A percentile compares a stretch with the other conserved stretches of the same genome.
These are phyloP conservation scores for Adenanthera pavonina DNA, from an alignment of 306 rosid genomes.

Conservation along the genomic window DNA sequence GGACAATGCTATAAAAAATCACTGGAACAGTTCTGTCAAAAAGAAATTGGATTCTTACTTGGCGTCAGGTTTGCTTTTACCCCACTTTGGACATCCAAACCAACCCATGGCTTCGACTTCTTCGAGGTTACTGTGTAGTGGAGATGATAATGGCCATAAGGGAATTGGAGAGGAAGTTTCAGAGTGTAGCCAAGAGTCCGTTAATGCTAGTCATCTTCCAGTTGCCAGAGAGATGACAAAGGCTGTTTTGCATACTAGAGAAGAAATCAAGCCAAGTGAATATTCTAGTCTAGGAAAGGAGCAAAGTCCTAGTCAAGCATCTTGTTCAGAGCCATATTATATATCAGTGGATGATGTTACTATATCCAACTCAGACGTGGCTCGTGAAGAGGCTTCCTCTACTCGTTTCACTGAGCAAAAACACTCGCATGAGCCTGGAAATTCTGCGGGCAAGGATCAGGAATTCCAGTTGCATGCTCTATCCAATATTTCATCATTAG, in stretches of 20 bases:
- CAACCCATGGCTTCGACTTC: slow-evolving; percentile 63
- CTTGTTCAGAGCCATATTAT: slow-evolving; percentile 75
- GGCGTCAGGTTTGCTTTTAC: slow-evolving; percentile 87
- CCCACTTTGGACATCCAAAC: slow-evolving; percentile 60
- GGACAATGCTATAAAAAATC: slow-evolving; percentile 98
- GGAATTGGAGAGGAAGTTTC: slow-evolving; percentile 76
- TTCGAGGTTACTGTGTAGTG: slow-evolving; percentile 69
- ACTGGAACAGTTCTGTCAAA: slow-evolving; percentile 99
- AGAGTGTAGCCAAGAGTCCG: slow-evolving; percentile 89
- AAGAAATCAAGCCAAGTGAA: slow-evolving; percentile 60
- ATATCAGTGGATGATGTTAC: slow-evolving; percentile 67
- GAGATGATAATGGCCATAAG: slow-evolving; percentile 70
- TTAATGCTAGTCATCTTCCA: slow-evolving; percentile 51
- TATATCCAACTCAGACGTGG: slow-evolving; percentile 59
- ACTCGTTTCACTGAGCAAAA: slow-evolving; percentile 60
- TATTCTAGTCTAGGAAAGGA: slow-evolving; percentile 58
- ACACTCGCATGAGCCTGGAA: slow-evolving; percentile 59
- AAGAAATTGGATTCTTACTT: slow-evolving; percentile 97
- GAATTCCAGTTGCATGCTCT: slow-evolving; percentile 58
- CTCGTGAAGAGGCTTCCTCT: slow-evolving; percentile 61
- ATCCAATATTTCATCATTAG: slow-evolving; percentile 61
- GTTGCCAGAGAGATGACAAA: slow-evolving; percentile 53
- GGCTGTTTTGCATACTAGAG: slow-evolving; percentile 53
- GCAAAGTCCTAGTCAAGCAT: slow-evolving; percentile 59
- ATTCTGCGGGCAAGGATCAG: slow-evolving; percentile 51